Percentiles rank a stretch among this genome's conserved stretches.
phyloP scores from a whole-genome alignment of 805 yeast genomes.

The Candida takata region DNA sequence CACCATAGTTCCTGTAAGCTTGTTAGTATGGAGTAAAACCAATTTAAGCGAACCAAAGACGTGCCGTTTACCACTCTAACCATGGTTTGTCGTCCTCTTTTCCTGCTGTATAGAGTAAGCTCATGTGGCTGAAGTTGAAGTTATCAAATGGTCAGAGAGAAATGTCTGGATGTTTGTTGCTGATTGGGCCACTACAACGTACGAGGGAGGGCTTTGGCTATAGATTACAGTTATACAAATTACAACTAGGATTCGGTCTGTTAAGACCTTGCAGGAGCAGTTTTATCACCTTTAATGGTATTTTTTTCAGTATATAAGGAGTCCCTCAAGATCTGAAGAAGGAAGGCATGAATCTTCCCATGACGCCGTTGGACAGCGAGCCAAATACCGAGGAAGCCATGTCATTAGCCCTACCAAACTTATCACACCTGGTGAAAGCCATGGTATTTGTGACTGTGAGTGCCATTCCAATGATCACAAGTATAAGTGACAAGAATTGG shows the following conservation, averaged over 20 bases:
- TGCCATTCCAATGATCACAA: slow-evolving; percentile 61
- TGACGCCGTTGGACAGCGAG: slow-evolving; percentile 38
- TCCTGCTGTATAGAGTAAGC: too few species aligned
- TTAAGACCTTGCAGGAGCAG: too few species aligned
- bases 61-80: slow-evolving; percentile 49
- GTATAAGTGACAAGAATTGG: slow-evolving; percentile 57
- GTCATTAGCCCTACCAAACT: slow-evolving; percentile 77
- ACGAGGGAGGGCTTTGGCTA: too few species aligned
- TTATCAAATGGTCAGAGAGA: too few species aligned
- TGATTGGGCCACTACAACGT: too few species aligned
- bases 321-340: slow-evolving; percentile 9
- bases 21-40: not conserved
- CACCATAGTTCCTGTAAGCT: slow-evolving; percentile 30
- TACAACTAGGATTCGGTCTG: too few species aligned
- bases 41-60: slow-evolving; percentile 1
- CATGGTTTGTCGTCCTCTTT: too few species aligned
- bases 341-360: slow-evolving; percentile 38
- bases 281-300: too few species aligned
- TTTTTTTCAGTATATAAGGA: too few species aligned
- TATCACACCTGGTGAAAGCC: slow-evolving; percentile 90
- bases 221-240: too few species aligned
- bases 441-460: slow-evolving; percentile 76
- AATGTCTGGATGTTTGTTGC: too few species aligned
- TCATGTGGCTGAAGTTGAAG: too few species aligned
- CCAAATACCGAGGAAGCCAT: slow-evolving; percentile 54